These are phyloP conservation scores for Amoebophrya sp. DNA, from an alignment of 169 alveolate species.

Conservation along the genomic window DNA sequence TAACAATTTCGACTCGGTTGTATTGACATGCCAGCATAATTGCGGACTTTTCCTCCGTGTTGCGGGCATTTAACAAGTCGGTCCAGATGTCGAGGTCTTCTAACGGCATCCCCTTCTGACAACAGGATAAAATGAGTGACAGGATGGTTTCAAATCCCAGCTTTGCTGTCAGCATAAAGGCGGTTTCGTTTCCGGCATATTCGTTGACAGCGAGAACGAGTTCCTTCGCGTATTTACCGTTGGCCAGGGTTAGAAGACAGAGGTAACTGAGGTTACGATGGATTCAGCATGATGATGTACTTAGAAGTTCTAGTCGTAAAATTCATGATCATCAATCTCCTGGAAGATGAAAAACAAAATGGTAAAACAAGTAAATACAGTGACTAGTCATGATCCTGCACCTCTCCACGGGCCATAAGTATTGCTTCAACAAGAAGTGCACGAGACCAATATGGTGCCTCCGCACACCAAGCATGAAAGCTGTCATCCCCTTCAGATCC, in stretches of 20 bases:
- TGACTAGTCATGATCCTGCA: no score
- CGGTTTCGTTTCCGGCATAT: background rate
- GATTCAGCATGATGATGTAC: no score
- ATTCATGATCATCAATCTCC: no score
- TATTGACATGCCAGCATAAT: background rate
- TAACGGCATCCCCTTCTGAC: background rate
- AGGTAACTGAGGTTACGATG: no score
- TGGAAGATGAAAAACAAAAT: no score
- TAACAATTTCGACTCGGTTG: background rate
- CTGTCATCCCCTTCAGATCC: conserved; percentile 7
- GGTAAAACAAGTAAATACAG: no score
- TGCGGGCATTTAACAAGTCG: background rate
- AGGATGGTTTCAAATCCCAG: background rate
- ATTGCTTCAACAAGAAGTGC: background rate
- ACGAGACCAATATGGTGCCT: background rate
- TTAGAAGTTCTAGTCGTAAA: no score
- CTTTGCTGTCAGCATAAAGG: background rate
- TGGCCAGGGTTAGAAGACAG: no score
- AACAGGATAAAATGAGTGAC: background rate
- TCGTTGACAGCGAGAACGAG: background rate
- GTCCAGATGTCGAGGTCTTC: no score
- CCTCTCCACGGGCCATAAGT: no score
- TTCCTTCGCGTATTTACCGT: background rate
- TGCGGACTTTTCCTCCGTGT: background rate
- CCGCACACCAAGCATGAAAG: conserved; percentile 20